These are phyloP conservation scores for Colletotrichum camelliae DNA, from an alignment of 2,329 filamentous ascomycete species.

Conservation along the genomic window DNA sequence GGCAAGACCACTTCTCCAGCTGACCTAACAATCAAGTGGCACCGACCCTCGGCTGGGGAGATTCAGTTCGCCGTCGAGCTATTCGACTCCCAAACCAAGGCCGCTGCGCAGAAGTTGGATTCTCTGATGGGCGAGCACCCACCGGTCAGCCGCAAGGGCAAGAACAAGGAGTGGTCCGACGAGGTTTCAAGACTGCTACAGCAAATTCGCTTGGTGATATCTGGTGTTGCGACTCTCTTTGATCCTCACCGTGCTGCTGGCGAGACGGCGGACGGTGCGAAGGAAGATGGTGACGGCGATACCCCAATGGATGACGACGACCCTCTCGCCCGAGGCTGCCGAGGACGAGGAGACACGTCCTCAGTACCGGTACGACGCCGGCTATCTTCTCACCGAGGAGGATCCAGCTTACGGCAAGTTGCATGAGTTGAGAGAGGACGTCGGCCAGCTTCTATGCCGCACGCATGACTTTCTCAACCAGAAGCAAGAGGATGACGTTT, in stretches of 20 bases:
- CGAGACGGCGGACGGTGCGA: slow-evolving; percentile 36
- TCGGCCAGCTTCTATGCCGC: slow-evolving; percentile 80
- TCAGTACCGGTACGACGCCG: slow-evolving; percentile 87
- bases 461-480: slow-evolving; percentile 84
- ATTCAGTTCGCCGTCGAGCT: slow-evolving; percentile 88
- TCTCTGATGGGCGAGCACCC: slow-evolving; percentile 83
- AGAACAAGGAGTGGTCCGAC: slow-evolving; percentile 98
- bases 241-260: slow-evolving; percentile 76
- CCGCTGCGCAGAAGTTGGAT: slow-evolving; percentile 76
- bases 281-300: slow-evolving; percentile 57
- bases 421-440: slow-evolving; percentile 79
- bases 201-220: slow-evolving; percentile 85
- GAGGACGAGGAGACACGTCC: slow-evolving; percentile 85
- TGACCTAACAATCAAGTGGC: slow-evolving; percentile 88
- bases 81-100: slow-evolving; percentile 82
- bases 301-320: slow-evolving; percentile 48
- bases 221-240: slow-evolving; percentile 88
- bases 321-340: slow-evolving; percentile 65
- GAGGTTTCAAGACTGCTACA: slow-evolving; percentile 91
- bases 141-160: slow-evolving; percentile 87
- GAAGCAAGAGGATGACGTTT: slow-evolving; percentile 93
- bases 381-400: slow-evolving; percentile 74
- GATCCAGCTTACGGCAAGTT: slow-evolving; percentile 72
- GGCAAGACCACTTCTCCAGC: slow-evolving; percentile 76
- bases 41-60: slow-evolving; percentile 80